These are phyloP conservation scores for Boletus pseudo-olivaceus DNA, from an alignment of 768 basidiomycete genomes.

Conservation along the genomic window DNA sequence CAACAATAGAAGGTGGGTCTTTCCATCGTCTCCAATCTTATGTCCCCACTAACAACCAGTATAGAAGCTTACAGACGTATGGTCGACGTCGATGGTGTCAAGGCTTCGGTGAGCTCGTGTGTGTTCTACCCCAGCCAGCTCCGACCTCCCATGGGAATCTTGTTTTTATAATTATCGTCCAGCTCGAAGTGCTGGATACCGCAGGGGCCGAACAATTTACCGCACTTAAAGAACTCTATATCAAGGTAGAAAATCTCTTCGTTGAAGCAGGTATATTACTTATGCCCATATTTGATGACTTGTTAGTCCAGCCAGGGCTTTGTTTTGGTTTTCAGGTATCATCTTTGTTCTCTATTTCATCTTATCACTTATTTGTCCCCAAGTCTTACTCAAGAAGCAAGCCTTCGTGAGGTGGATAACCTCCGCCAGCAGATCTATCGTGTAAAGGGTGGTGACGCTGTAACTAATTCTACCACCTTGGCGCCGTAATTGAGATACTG, in stretches of 20 bases:
- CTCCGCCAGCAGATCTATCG: slow-evolving; percentile 79
- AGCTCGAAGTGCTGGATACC: slow-evolving; percentile 82
- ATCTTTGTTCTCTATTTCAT: neutral
- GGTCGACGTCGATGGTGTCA: slow-evolving; percentile 62
- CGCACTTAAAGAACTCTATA: slow-evolving; percentile 76
- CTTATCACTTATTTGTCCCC: neutral
- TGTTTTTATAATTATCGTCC: slow-evolving; percentile 13
- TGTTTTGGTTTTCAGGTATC: slow-evolving; percentile 78
- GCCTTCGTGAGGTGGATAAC: slow-evolving; percentile 73
- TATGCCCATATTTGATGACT: neutral
- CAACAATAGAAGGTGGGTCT: slow-evolving; percentile 73
- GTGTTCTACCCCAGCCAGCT: slow-evolving; percentile 13
- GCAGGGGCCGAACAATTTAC: slow-evolving; percentile 86
- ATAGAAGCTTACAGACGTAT: slow-evolving; percentile 70
- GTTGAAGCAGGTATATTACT: neutral
- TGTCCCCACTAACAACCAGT: slow-evolving; percentile 7
- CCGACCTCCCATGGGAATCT: slow-evolving; percentile 1
- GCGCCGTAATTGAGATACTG: neutral
- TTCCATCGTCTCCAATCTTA: neutral
- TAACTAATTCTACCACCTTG: slow-evolving; percentile 29
- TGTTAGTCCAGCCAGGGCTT: slow-evolving; percentile 68
- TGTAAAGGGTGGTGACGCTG: slow-evolving; percentile 68
- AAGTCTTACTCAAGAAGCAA: slow-evolving; percentile 80
- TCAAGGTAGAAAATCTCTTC: slow-evolving; percentile 48
- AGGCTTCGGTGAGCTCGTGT: slow-evolving; percentile 48